Conservation (phyloP, 371 early-diverging fungal genomes). For the Mortierella sp. region DNA sequence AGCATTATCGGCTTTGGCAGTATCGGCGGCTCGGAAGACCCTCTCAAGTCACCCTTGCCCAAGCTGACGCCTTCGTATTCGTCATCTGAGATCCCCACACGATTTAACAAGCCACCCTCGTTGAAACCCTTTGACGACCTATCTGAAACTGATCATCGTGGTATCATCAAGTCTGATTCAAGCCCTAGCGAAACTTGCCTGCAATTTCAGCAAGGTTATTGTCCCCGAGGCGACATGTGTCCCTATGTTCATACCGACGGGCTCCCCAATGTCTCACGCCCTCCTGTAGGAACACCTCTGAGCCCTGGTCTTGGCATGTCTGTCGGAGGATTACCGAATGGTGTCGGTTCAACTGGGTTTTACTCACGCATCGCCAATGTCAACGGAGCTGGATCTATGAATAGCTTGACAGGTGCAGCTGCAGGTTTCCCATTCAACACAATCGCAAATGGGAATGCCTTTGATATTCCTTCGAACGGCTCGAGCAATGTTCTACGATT, state of each 20-base stretch:
- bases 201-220: conserved; percentile 71
- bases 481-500: conserved; percentile 24
- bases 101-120: conserved; percentile 34
- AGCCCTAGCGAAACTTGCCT: conserved; percentile 56
- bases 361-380: conserved; percentile 44
- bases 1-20: conserved; percentile 32
- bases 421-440: conserved; percentile 31
- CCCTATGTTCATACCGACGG: conserved; percentile 62
- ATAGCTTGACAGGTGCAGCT: conserved; percentile 5
- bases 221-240: conserved; percentile 71
- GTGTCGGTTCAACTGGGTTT: conserved; percentile 35
- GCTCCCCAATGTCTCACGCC: conserved; percentile 27
- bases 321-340: conserved; percentile 21
- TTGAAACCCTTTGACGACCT: conserved; percentile 42
- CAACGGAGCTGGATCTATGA: conserved; percentile 18
- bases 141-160: conserved; percentile 19
- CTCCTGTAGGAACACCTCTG: conserved; percentile 33
- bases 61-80: conserved; percentile 48
- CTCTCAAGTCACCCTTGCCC: conserved; percentile 36
- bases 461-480: conserved; percentile 26
- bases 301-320: conserved; percentile 40
- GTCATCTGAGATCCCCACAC: conserved; percentile 44
- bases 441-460: conserved; percentile 21
- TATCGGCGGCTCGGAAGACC: conserved; percentile 23
- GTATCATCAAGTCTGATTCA: conserved; percentile 25